phyloP scores from a whole-genome alignment of 179 eudicot genomes.

The Silene noctiflora region DNA sequence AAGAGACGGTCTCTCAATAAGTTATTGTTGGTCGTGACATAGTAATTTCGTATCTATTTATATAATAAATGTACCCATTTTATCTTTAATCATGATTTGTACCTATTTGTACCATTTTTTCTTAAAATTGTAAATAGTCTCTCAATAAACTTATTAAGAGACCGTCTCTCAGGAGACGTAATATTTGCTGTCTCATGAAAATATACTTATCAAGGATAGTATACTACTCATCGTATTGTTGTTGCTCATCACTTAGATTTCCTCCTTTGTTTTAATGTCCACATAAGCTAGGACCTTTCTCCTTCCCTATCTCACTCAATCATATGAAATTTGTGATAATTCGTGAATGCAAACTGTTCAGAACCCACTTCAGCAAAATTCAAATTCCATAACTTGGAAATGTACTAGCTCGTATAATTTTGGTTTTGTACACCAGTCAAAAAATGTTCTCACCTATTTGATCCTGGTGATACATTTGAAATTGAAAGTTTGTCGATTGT shows the following conservation, averaged over 20 bases:
- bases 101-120: no score
- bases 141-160: no score
- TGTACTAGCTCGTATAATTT: background rate
- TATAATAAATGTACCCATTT: no score
- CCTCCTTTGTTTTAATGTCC: background rate
- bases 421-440: background rate
- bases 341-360: background rate
- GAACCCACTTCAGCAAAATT: background rate
- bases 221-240: background rate
- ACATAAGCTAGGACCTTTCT: background rate
- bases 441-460: constrained; percentile 57
- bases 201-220: background rate
- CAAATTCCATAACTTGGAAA: background rate
- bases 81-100: no score
- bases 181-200: no score
- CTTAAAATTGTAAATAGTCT: no score
- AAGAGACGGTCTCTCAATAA: no score
- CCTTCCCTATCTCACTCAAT: background rate
- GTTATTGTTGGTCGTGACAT: no score
- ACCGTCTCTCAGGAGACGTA: no score
- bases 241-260: background rate
- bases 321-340: background rate
- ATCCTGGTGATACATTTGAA: constrained; percentile 75
- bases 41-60: no score
- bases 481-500: constrained; percentile 85